These are phyloP conservation scores for Biscutella laevigata DNA, from an alignment of 441 rosid species.

Conservation along the genomic window DNA sequence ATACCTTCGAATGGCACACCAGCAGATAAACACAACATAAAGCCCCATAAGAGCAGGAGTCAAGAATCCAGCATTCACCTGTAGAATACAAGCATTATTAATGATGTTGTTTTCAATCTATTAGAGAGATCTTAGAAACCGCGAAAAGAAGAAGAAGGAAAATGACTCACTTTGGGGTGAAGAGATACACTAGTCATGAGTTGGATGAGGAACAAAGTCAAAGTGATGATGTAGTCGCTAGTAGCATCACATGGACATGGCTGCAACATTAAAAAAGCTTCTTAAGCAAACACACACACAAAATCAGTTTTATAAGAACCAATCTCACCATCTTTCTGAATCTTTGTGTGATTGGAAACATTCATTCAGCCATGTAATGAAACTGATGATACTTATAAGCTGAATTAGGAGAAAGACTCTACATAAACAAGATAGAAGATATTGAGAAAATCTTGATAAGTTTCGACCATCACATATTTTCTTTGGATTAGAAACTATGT, in stretches of 20 bases:
- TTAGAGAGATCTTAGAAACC: neutral
- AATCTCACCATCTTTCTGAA: constrained; percentile 78
- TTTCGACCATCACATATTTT: neutral
- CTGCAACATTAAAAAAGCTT: constrained; percentile 34
- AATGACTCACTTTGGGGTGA: constrained; percentile 67
- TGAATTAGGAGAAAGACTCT: constrained; percentile 95
- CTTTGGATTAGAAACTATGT: constrained; percentile 14
- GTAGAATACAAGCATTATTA: constrained; percentile 13
- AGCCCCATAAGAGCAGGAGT: constrained; percentile 94
- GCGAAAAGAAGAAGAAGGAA: no score
- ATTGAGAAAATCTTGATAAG: neutral
- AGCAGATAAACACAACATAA: constrained; percentile 77
- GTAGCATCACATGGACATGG: constrained; percentile 62
- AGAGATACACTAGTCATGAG: constrained; percentile 85
- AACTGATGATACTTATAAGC: constrained; percentile 81
- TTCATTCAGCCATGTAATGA: constrained; percentile 80
- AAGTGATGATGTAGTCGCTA: constrained; percentile 68
- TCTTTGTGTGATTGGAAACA: constrained; percentile 56
- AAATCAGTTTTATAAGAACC: no score
- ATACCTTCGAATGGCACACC: constrained; percentile 95
- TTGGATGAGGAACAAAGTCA: constrained; percentile 88
- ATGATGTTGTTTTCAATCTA: neutral
- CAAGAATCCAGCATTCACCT: constrained; percentile 73
- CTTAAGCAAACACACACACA: neutral
- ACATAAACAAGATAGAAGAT: constrained; percentile 19